phyloP scores from a whole-genome alignment of 1,284 basidiomycete genomes.

The Sphagnurus paluster region DNA sequence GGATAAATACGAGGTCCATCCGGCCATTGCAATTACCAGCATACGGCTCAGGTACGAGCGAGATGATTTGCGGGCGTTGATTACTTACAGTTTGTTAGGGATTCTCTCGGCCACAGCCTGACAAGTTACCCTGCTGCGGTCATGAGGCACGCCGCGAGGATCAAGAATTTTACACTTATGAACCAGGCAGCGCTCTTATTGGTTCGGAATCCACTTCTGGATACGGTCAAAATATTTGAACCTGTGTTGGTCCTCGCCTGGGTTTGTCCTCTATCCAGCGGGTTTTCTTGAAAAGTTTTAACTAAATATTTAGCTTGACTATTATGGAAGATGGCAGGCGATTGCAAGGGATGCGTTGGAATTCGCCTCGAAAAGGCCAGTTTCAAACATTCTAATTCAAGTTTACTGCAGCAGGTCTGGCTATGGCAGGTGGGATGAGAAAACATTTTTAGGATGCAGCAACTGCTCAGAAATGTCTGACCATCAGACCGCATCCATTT shows the following conservation, averaged over 20 bases:
- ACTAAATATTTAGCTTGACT: constrained; percentile 1
- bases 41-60: constrained; percentile 30
- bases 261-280: constrained; percentile 4
- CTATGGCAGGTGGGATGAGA: not conserved
- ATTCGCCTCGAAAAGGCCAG: not conserved
- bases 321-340: constrained; percentile 7
- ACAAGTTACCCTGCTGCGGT: not conserved
- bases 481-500: not conserved
- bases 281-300: not conserved
- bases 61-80: not conserved
- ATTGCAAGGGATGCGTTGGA: not conserved
- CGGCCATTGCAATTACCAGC: constrained; percentile 28
- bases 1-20: constrained; percentile 32
- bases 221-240: not conserved
- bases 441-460: not conserved
- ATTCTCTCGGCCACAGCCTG: not conserved
- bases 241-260: not conserved
- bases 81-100: not conserved
- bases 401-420: not conserved
- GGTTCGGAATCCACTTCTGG: not conserved
- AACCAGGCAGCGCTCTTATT: constrained; percentile 7
- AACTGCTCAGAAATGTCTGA: not conserved
- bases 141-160: constrained; percentile 8
- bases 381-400: too few relatives aligned
- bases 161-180: constrained; percentile 3